Evolutionary conservation across 108 stramenopile genomes (phyloP).

Genomic region (Cyclostephanos tholiformis): DNA sequence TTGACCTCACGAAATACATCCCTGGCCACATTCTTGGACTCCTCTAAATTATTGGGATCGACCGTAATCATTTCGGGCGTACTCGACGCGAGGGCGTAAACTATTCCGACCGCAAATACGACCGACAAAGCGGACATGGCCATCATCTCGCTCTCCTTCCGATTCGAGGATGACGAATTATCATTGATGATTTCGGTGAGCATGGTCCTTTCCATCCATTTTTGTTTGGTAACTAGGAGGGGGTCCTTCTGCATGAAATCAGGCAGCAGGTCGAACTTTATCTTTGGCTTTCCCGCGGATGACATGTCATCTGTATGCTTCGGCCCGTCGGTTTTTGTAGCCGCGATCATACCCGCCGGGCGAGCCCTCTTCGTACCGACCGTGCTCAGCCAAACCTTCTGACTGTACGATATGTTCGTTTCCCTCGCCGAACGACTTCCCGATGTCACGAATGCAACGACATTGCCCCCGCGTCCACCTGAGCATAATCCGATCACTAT

Average conservation of each 20-base stretch:
- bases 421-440: background rate
- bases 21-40: constrained; percentile 17
- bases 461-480: background rate
- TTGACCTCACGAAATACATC: constrained; percentile 20
- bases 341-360: constrained; percentile 1
- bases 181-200: constrained; percentile 2
- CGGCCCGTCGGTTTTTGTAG: background rate
- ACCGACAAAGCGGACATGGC: constrained; percentile 52
- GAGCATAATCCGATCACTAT: background rate
- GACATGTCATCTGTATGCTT: background rate
- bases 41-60: constrained; percentile 20
- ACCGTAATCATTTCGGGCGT: constrained; percentile 22
- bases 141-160: constrained; percentile 44
- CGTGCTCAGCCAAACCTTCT: background rate
- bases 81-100: constrained; percentile 48
- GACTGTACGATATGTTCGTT: background rate
- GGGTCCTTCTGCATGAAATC: constrained; percentile 49
- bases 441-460: background rate
- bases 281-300: background rate
- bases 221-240: constrained; percentile 23
- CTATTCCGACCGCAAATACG: constrained; percentile 40
- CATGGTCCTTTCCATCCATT: constrained; percentile 10
- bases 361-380: background rate
- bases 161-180: constrained; percentile 4
- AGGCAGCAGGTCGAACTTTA: constrained; percentile 23